Percentiles rank a stretch among this genome's conserved stretches.
phyloP scores from a whole-genome alignment of 352 stramenopile species.

The Globisporangium parvum region DNA sequence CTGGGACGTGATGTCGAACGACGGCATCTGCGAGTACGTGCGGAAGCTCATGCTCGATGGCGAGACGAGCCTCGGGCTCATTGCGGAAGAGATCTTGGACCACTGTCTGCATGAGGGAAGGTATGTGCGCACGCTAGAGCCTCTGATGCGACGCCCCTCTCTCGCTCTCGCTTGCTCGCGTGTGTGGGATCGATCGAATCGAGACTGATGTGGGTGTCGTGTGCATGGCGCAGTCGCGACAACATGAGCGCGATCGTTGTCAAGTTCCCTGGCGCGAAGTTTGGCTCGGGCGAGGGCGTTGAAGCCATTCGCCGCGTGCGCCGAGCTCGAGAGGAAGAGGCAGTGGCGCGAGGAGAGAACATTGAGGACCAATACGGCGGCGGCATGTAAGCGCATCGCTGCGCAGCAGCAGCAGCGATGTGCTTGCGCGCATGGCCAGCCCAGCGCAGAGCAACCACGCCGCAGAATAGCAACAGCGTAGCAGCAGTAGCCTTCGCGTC shows the following conservation, averaged over 20 bases:
- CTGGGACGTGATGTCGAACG: constrained; percentile 92
- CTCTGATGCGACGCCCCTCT: too few species aligned
- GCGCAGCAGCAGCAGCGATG: not conserved
- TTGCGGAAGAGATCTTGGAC: constrained; percentile 79
- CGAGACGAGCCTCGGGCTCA: constrained; percentile 60
- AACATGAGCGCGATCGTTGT: constrained; percentile 84
- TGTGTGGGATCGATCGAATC: not conserved
- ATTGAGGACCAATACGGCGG: constrained; percentile 7
- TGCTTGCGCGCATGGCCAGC: not conserved
- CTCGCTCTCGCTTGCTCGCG: not conserved
- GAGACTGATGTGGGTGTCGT: constrained; percentile 3
- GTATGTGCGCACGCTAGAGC: constrained; percentile 15
- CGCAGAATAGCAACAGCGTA: not conserved
- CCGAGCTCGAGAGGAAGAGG: constrained; percentile 35
- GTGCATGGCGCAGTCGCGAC: constrained; percentile 39
- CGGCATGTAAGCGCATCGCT: constrained; percentile 6
- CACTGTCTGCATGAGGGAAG: constrained; percentile 65
- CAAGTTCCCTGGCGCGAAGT: constrained; percentile 64
- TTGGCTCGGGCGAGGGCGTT: constrained; percentile 59
- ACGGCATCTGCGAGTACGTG: constrained; percentile 85
- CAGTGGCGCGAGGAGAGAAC: constrained; percentile 25
- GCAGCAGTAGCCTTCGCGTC: not conserved
- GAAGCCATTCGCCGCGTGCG: constrained; percentile 50
- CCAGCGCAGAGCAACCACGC: not conserved
- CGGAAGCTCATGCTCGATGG: constrained; percentile 65